Percentiles rank a stretch among this genome's conserved stretches.
Conservation (phyloP, 2,329 filamentous ascomycete genomes). For the Penicillium sp. region DNA sequence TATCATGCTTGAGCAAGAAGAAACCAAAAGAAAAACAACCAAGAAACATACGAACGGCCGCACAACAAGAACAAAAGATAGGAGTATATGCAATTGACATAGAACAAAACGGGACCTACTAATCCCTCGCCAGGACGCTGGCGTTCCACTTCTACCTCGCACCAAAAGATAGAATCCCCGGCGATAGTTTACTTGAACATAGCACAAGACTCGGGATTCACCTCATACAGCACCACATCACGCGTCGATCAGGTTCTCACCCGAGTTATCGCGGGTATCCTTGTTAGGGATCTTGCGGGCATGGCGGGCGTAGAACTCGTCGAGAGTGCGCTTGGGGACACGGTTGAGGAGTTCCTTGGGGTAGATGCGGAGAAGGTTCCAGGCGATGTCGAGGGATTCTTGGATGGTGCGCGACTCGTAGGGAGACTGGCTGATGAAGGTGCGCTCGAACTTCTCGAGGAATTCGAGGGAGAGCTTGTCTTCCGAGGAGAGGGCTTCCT, state of each 20-base stretch:
- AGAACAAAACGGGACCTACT: constrained; percentile 4
- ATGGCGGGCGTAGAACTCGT: constrained; percentile 68
- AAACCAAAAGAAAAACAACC: constrained; percentile 9
- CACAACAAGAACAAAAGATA: constrained; percentile 15
- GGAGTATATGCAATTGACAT: constrained; percentile 20
- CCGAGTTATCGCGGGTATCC: constrained; percentile 41
- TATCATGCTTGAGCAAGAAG: constrained; percentile 8
- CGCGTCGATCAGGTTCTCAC: constrained; percentile 36
- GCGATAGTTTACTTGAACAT: background rate
- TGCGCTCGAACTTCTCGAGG: constrained; percentile 94
- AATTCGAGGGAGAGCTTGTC: constrained; percentile 98
- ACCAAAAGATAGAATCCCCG: background rate
- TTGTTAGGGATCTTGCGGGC: constrained; percentile 39
- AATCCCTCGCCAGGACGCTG: constrained; percentile 1
- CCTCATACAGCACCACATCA: constrained; percentile 16
- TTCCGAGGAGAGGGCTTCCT: constrained; percentile 88
- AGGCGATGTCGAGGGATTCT: constrained; percentile 90
- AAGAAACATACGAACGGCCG: constrained; percentile 5
- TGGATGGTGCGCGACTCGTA: constrained; percentile 88
- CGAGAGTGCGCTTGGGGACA: constrained; percentile 71
- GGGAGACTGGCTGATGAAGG: constrained; percentile 81
- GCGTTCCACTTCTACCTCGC: background rate
- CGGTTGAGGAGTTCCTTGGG: constrained; percentile 97
- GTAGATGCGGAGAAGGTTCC: constrained; percentile 93
- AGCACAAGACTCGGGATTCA: background rate